These are phyloP conservation scores for Carex cristatella DNA, from an alignment of 176 grass and related monocot species.

Conservation along the genomic window DNA sequence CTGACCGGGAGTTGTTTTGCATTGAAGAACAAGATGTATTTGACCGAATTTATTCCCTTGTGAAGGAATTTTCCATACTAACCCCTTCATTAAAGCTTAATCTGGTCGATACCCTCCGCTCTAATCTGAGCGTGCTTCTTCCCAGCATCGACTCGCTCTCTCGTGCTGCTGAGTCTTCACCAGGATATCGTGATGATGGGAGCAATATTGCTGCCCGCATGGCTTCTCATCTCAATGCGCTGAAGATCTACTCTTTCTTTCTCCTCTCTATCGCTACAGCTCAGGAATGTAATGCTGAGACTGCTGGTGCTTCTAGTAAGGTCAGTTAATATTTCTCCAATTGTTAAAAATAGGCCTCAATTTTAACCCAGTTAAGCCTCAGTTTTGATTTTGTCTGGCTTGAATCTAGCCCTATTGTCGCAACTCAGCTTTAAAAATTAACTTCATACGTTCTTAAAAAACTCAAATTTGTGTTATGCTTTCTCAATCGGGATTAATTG, in stretches of 20 bases:
- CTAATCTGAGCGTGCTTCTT: slow-evolving; percentile 90
- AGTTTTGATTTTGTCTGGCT: not conserved
- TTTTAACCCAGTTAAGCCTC: not conserved
- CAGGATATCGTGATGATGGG: slow-evolving; percentile 29
- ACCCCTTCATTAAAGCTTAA: slow-evolving; percentile 73
- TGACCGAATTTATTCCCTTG: slow-evolving; percentile 69
- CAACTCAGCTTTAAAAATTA: not conserved
- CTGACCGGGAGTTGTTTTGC: slow-evolving; percentile 90
- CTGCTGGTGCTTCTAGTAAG: slow-evolving; percentile 20
- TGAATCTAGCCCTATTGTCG: not conserved
- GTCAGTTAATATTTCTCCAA: slow-evolving; percentile 13
- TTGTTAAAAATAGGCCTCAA: not conserved
- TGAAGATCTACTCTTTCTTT: slow-evolving; percentile 93
- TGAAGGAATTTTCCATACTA: slow-evolving; percentile 57
- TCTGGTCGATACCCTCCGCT: slow-evolving; percentile 84
- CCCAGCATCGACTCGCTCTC: slow-evolving; percentile 81
- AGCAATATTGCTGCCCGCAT: slow-evolving; percentile 44
- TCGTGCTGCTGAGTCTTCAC: slow-evolving; percentile 42
- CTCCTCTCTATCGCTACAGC: slow-evolving; percentile 55
- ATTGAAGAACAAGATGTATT: slow-evolving; percentile 93
- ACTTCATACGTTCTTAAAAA: not conserved
- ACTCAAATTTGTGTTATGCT: not conserved
- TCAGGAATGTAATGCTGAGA: slow-evolving; percentile 41
- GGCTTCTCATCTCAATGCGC: slow-evolving; percentile 67
- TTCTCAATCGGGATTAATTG: not conserved